These are phyloP conservation scores for Solanum paucissectum DNA, from an alignment of 257 asterid species.

Conservation along the genomic window DNA sequence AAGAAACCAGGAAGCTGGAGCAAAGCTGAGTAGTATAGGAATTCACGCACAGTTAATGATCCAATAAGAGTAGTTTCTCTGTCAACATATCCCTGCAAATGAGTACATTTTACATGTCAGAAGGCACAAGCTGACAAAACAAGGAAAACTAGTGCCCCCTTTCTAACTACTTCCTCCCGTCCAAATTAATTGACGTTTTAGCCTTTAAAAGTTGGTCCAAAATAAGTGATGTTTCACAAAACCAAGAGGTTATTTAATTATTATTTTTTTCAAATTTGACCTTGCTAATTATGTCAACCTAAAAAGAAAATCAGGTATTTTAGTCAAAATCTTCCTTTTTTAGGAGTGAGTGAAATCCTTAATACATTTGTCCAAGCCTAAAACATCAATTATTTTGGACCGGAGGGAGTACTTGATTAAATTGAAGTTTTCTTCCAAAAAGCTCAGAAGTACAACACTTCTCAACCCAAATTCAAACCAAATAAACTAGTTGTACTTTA, in stretches of 20 bases:
- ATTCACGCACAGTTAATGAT: conserved; percentile 93
- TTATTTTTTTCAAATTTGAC: neutral
- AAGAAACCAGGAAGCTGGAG: conserved; percentile 96
- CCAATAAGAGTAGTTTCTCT: conserved; percentile 88
- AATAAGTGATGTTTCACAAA: neutral
- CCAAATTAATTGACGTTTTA: neutral
- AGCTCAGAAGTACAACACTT: neutral
- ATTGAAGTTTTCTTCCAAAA: neutral
- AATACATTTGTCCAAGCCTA: neutral
- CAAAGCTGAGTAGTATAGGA: conserved; percentile 90
- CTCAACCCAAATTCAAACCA: neutral
- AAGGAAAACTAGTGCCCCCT: neutral
- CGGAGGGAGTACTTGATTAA: neutral
- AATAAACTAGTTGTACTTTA: neutral
- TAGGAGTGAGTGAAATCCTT: neutral
- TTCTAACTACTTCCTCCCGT: neutral
- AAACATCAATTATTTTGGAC: neutral
- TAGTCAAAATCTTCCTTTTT: neutral
- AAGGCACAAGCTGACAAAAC: neutral
- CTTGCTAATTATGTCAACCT: neutral
- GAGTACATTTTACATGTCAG: neutral
- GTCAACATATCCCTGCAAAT: conserved; percentile 75
- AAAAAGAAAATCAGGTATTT: neutral
- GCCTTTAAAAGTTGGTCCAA: neutral
- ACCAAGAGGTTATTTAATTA: neutral